Evolutionary conservation across 768 basidiomycete genomes (phyloP).

Genomic region (Boletus edulis): DNA sequence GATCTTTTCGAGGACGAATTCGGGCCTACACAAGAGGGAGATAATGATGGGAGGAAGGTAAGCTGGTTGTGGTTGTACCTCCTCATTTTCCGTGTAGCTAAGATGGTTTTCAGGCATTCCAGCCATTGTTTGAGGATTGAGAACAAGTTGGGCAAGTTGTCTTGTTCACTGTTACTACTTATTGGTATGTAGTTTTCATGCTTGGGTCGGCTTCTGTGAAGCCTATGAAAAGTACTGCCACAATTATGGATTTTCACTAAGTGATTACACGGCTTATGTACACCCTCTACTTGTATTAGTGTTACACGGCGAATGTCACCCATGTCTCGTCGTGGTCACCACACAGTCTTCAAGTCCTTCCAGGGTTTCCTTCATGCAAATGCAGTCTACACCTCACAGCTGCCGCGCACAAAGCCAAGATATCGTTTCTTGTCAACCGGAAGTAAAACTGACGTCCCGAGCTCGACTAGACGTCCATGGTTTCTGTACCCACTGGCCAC

Average conservation of each 20-base stretch:
- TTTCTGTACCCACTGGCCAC: conserved; percentile 25
- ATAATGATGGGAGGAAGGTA: conserved; percentile 26
- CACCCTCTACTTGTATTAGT: background rate
- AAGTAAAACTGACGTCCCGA: background rate
- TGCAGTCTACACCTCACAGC: background rate
- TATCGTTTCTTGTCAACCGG: conserved; percentile 12
- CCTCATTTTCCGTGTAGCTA: background rate
- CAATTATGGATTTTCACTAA: too few relatives aligned
- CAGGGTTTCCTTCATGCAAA: conserved; percentile 5
- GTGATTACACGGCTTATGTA: background rate
- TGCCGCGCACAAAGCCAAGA: conserved; percentile 2
- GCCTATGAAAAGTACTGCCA: too few relatives aligned
- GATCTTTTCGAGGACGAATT: conserved; percentile 34
- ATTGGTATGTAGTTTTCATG: too few relatives aligned
- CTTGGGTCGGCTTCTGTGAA: too few relatives aligned
- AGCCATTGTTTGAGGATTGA: conserved; percentile 34
- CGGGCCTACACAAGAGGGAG: conserved; percentile 30
- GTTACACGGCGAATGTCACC: background rate
- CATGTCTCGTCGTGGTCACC: conserved; percentile 20
- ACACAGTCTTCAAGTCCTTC: conserved; percentile 11
- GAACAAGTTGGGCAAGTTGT: background rate
- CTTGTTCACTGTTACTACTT: background rate
- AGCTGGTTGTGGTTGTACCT: background rate
- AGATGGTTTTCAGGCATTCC: conserved; percentile 22
- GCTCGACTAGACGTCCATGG: conserved; percentile 15